Evolutionary conservation across 805 yeast genomes (phyloP), one percentile per base, ranked within the genome.

Genomic region (Saccharomyces paradoxus): DNA sequence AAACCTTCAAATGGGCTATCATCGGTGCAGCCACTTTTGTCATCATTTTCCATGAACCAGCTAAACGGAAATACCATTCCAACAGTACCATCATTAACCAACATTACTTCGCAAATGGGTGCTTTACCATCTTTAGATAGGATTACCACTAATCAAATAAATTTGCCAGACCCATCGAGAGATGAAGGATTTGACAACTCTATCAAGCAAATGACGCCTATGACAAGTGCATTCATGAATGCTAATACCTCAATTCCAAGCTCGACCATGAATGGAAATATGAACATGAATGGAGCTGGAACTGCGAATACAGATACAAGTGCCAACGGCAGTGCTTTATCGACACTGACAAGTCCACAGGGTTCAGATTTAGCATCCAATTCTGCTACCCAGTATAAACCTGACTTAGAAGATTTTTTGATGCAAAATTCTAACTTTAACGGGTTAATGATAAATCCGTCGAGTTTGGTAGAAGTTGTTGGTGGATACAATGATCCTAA

Each of bases 401-500:
- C 71, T n/a, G 69, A 66, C 37, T 68, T 68, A 47, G 72, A 69
- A 49, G 73, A 69, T 53, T 69, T 69, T 53, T 60, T 68, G 55
- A 60, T 61, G 54, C 69, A 67, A 48, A 65, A 63, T 37, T 60
- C 70, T 13, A 63, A 65, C 41, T 62, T 68, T 26, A 66, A 64
- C 50, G 71, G 69, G 21, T 56, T 68, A 22, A 61, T 66, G 60
- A 64, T 66, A 13, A 67, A 68, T 49, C 67, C 70, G 24, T 62
- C 69, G 1, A 63, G 63, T 50, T 59, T 68, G 12, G 64, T 65
- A 28, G 71, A 67, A 50, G 71, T 70, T 26, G 69, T 68, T 12
- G 60, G 64, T 49, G 66, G 60, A 17, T 56, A 56, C 41, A 60
- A 60, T 30, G 59, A 58, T 27, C 56, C 55, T 56, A 29, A 53